Base-by-base conservation (phyloP, 768 basidiomycete genomes). In the Leccinum arenicola region DNA sequence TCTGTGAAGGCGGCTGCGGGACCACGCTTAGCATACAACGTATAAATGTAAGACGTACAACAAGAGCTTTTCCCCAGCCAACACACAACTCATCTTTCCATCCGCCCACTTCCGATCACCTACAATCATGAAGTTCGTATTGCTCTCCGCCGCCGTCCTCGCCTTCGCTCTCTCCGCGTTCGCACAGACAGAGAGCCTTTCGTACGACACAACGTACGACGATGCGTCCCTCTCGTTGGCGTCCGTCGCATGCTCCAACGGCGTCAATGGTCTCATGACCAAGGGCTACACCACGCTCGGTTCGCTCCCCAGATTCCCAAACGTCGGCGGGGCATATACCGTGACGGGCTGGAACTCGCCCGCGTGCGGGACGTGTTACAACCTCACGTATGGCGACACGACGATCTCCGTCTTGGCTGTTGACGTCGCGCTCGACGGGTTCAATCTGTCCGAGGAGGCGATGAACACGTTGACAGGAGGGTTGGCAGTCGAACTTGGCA, bases 401-500 rank as follows among this genome's bases (percentile, higher is more conserved):
- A 66, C 62, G 2, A 43, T 77, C 43, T 2, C 19, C 14, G 51
- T 69, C 4, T 57, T 72, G 55, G 75, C 73, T 6, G 65, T 76
- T 10, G 76, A 75, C 43, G 50, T 51, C 17, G 61, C 65, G 10
- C 27, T 4, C 3, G 61, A 61, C 0, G 79, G 76, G 7, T 84
- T 83, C 63, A 83, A 81, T 57, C 68, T 86, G 29, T 78, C 82
- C 1, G 64, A 78, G 61, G 70, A 65, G 21, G 83, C 84, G n/a
- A 82, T 86, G 83, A 79, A 86, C 60, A 64, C 63, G 14, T 67
- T 86, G 60, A 86, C 85, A 11, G 71, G 74, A 51, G 76, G 74
- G 36, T 71, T 80, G 63, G 85, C 79, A 0, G 74, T 68, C 45
- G 65, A 76, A 36, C 66, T 82, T 25, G 86, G 86, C 9, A 71